Conservation (phyloP, 371 early-diverging fungal species). For the Dinochytrium kinnereticum region DNA sequence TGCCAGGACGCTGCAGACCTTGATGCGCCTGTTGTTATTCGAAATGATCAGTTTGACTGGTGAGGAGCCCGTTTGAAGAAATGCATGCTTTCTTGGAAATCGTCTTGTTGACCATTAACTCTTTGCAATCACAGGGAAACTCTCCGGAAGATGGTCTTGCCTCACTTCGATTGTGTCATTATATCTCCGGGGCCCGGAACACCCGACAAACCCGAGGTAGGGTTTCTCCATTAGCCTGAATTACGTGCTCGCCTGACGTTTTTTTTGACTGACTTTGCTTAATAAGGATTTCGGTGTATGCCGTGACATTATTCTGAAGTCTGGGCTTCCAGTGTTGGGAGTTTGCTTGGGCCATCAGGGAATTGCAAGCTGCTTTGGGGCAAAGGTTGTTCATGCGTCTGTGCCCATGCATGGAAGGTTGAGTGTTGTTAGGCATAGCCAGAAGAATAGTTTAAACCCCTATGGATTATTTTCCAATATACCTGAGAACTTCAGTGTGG, state of each 20-base stretch:
- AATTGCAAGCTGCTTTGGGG: constrained; percentile 80
- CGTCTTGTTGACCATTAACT: too few relatives aligned
- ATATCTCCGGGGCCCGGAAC: constrained; percentile 94
- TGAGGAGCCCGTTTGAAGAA: constrained; percentile 40
- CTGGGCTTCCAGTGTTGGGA: constrained; percentile 86
- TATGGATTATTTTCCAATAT: constrained; percentile 64
- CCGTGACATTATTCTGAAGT: constrained; percentile 61
- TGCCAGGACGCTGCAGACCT: constrained; percentile 39
- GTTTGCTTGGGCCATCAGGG: constrained; percentile 99
- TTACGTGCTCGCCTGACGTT: constrained; percentile 12
- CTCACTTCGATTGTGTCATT: constrained; percentile 84
- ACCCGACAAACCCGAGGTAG: constrained; percentile 58
- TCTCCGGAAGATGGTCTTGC: constrained; percentile 67
- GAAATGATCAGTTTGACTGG: constrained; percentile 92
- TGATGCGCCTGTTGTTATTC: constrained; percentile 68
- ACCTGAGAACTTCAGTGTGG: constrained; percentile 72
- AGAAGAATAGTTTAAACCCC: constrained; percentile 32
- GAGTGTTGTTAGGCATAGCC: constrained; percentile 57
- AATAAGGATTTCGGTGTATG: constrained; percentile 86
- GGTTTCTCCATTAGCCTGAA: background rate
- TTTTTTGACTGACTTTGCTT: background rate
- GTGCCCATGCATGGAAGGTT: constrained; percentile 88
- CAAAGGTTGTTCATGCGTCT: constrained; percentile 69
- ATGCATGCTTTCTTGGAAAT: too few relatives aligned
- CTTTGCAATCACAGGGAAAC: too few relatives aligned